phyloP scores from a whole-genome alignment of 805 yeast genomes.

The Nakazawaea wyomingensis region DNA sequence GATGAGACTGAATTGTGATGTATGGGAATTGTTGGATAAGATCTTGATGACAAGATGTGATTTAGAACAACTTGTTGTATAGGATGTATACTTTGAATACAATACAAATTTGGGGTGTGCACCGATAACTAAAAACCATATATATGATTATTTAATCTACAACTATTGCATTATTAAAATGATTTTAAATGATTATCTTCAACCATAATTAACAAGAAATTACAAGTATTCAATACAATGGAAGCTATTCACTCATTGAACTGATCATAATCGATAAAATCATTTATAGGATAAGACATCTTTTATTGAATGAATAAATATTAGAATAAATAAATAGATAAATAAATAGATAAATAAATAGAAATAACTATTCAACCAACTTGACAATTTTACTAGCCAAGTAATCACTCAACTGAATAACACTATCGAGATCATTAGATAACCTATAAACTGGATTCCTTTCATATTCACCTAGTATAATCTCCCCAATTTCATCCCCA shows the following conservation, averaged over 20 bases:
- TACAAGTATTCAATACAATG: too few species aligned
- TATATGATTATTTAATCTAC: too few species aligned
- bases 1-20: conserved; percentile 17
- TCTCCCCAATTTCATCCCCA: conserved; percentile 49
- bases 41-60: conserved; percentile 25
- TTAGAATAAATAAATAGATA: conserved; percentile 6
- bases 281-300: background rate
- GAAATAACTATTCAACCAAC: background rate
- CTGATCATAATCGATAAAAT: background rate
- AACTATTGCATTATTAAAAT: too few species aligned
- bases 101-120: background rate
- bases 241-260: background rate
- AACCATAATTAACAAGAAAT: conserved; percentile 24
- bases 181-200: too few species aligned
- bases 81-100: background rate
- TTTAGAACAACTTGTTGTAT: conserved; percentile 16
- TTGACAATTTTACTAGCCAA: conserved; percentile 34
- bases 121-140: too few species aligned
- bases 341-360: background rate
- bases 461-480: conserved; percentile 52
- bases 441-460: conserved; percentile 54
- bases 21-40: conserved; percentile 20
- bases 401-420: conserved; percentile 47
- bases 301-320: conserved; percentile 2
- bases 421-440: conserved; percentile 40